Evolutionary conservation across 176 grass and related monocot genomes (phyloP), one percentile per base, ranked within the genome.

Genomic region (Rhynchospora tenuis): DNA sequence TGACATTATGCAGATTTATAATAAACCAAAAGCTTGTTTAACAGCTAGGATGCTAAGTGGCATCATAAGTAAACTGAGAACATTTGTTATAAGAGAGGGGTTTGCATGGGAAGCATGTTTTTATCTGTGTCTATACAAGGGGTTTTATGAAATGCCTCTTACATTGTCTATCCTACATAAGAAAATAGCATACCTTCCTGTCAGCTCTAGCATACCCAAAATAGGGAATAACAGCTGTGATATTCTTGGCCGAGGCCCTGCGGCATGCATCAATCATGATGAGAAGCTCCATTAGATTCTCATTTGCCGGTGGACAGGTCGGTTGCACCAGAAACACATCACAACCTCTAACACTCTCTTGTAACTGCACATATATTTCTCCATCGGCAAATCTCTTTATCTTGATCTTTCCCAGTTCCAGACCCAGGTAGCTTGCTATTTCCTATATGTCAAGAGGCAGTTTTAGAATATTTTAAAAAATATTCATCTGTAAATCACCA

Each of bases 131-230:
- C 2, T 52, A 74, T 20, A 27, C 27, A 52, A 74, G 68, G 68
- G 44, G 5, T 47, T 72, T 42, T 23, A 46, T 17, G 3, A 47
- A 46, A 72, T 46, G 46, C 17, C 44, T 72, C 23, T 46, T 72
- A 47, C 19, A 13, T 23, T 28, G 61, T 29, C 31, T 68, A 68
- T 42, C 17, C 16, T 33, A 19, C 31, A 68, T 42, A 68, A 50
- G 44, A 20, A 31, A 73, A 19, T 0, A 82, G 31, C 9, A 47
- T 91, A 98, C 95, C 92, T 98, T 98, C 60, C 95, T 91, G 78
- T 98, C 95, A 84, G 92, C 95, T 80, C 92, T 94, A 70, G 95
- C 95, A 86, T 98, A 98, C 87, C 95, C 95, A 80, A 98, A 98
- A 89, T 98, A 98, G 85, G 95, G 92, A 85, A 98, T 94, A 47